phyloP scores from a whole-genome alignment of 306 rosid genomes.

The Albizia julibrissin region DNA sequence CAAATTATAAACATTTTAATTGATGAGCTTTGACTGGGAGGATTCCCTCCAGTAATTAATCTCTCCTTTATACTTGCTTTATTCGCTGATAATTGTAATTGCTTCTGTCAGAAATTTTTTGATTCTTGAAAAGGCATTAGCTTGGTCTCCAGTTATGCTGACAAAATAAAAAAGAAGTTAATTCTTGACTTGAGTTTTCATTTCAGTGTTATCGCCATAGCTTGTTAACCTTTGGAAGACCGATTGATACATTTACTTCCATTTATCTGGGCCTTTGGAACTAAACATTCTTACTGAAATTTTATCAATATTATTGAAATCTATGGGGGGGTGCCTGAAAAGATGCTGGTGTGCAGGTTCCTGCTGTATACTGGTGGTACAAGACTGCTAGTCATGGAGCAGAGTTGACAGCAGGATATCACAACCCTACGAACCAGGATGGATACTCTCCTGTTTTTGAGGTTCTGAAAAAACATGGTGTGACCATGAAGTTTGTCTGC shows the following conservation, averaged over 20 bases:
- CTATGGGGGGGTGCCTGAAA: constrained; percentile 22
- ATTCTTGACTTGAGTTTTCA: not conserved
- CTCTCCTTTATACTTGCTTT: not conserved
- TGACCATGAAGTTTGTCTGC: constrained; percentile 80
- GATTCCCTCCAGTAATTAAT: not conserved
- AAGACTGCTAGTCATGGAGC: constrained; percentile 93
- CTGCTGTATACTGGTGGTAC: constrained; percentile 96
- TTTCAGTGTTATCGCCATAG: constrained; percentile 4
- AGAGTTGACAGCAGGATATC: constrained; percentile 93
- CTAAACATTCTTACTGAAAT: constrained; percentile 15
- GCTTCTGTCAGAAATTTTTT: not conserved
- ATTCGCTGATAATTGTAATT: constrained; percentile 6
- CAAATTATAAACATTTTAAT: not conserved
- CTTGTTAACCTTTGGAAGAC: not conserved
- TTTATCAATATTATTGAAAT: constrained; percentile 16
- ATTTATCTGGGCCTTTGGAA: not conserved
- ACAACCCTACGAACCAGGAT: constrained; percentile 91
- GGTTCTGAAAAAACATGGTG: constrained; percentile 74
- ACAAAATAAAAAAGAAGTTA: not conserved
- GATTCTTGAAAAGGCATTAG: not conserved
- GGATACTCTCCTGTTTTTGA: constrained; percentile 89
- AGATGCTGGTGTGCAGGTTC: constrained; percentile 63
- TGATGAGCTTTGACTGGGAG: constrained; percentile 4
- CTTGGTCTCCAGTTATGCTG: not conserved
- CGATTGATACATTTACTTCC: constrained; percentile 18